phyloP scores from a whole-genome alignment of 208 protist species.

The Leptomonas pyrrhocoris region DNA sequence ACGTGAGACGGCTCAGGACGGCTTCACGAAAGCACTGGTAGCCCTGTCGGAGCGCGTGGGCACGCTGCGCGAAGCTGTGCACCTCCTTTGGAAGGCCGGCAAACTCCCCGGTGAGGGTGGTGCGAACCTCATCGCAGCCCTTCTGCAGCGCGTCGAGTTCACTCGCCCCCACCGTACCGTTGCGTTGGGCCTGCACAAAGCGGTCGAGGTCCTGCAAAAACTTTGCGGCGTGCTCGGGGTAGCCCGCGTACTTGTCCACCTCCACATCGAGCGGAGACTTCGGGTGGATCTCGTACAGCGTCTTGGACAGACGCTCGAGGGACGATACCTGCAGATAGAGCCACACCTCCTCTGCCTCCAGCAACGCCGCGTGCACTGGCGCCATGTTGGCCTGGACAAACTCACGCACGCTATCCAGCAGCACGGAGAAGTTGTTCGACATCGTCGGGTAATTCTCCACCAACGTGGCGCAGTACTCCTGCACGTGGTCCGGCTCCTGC shows the following conservation, averaged over 20 bases:
- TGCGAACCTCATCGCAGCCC: constrained; percentile 20
- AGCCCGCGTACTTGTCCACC: constrained; percentile 65
- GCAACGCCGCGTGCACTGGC: constrained; percentile 61
- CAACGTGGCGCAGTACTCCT: constrained; percentile 84
- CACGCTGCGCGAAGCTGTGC: constrained; percentile 60
- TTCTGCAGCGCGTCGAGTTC: constrained; percentile 15
- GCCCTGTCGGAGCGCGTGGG: constrained; percentile 50
- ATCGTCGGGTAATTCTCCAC: constrained; percentile 82
- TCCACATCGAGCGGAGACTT: constrained; percentile 72
- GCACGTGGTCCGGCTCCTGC: constrained; percentile 85
- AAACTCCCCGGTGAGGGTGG: constrained; percentile 27
- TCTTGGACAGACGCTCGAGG: constrained; percentile 74
- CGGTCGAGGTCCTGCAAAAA: constrained; percentile 45
- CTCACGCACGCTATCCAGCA: constrained; percentile 61
- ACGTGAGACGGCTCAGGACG: constrained; percentile 79
- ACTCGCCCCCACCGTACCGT: constrained; percentile 9
- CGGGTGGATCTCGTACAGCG: constrained; percentile 83
- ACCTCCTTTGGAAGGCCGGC: constrained; percentile 43
- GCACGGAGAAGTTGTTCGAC: constrained; percentile 76
- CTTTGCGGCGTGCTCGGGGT: constrained; percentile 41
- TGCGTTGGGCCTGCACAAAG: constrained; percentile 26
- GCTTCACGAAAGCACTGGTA: constrained; percentile 77
- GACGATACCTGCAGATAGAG: constrained; percentile 81
- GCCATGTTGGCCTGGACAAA: constrained; percentile 58
- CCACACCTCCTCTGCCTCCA: constrained; percentile 86